Evolutionary conservation across 2,329 filamentous ascomycete genomes (phyloP).

Genomic region (Fusarium sp.): DNA sequence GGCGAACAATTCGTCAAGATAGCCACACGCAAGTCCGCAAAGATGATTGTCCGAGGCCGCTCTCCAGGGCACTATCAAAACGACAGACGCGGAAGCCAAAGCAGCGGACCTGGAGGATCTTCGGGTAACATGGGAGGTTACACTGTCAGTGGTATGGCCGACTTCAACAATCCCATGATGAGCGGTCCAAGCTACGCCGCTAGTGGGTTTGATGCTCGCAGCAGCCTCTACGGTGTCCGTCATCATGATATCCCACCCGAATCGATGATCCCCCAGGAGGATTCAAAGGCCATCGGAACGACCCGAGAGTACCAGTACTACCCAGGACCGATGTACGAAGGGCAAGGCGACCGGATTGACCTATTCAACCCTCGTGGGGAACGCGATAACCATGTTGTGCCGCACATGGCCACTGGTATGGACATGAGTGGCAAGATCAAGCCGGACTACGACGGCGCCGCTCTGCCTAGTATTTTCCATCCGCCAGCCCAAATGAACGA

Average conservation of each 20-base stretch:
- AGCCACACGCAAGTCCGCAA: slow-evolving; percentile 77
- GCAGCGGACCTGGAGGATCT: slow-evolving; percentile 74
- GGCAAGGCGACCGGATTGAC: slow-evolving; percentile 60
- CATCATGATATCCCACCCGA: slow-evolving; percentile 64
- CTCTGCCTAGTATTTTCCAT: slow-evolving; percentile 61
- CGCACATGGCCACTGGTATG: slow-evolving; percentile 47
- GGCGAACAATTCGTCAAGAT: slow-evolving; percentile 74
- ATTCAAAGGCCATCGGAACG: slow-evolving; percentile 61
- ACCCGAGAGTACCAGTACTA: slow-evolving; percentile 68
- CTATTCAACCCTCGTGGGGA: slow-evolving; percentile 58
- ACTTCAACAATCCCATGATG: slow-evolving; percentile 51
- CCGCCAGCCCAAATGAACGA: slow-evolving; percentile 52
- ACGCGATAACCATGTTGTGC: slow-evolving; percentile 48
- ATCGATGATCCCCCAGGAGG: slow-evolving; percentile 62
- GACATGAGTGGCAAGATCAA: slow-evolving; percentile 58
- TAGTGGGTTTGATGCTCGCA: slow-evolving; percentile 44
- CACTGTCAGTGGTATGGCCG: slow-evolving; percentile 42
- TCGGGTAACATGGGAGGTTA: slow-evolving; percentile 68
- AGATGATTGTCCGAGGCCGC: slow-evolving; percentile 87
- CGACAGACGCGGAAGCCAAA: slow-evolving; percentile 73
- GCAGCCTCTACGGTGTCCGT: slow-evolving; percentile 55
- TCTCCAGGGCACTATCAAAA: slow-evolving; percentile 85
- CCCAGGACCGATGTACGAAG: slow-evolving; percentile 62
- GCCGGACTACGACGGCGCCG: slow-evolving; percentile 58
- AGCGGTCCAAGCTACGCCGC: slow-evolving; percentile 43